These are phyloP conservation scores for Coniferiporia sulphurascens DNA, from an alignment of 1,284 basidiomycete species.

Conservation along the genomic window DNA sequence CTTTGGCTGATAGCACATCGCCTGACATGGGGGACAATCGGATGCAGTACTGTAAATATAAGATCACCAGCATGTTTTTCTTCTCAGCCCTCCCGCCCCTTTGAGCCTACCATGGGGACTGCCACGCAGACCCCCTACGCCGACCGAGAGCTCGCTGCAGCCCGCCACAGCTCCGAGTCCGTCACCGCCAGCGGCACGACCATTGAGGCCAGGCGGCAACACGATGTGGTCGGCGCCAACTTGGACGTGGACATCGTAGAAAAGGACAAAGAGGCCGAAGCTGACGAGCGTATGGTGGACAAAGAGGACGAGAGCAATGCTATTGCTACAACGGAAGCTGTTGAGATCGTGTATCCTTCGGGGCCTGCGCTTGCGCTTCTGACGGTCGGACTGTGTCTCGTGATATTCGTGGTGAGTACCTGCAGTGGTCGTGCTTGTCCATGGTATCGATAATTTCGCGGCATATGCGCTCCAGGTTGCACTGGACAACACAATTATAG, in stretches of 20 bases:
- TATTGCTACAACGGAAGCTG: not conserved
- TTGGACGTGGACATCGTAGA: not conserved
- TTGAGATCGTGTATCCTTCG: constrained; percentile 11
- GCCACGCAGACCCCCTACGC: too few relatives aligned
- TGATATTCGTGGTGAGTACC: constrained; percentile 17
- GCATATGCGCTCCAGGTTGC: constrained; percentile 19
- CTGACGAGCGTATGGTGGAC: not conserved
- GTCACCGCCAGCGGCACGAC: too few relatives aligned
- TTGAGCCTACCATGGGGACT: too few relatives aligned
- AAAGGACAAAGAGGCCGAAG: not conserved
- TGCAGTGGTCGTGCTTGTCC: too few relatives aligned
- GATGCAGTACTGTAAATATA: too few relatives aligned
- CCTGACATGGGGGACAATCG: too few relatives aligned
- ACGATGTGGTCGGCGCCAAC: not conserved
- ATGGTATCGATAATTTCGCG: not conserved
- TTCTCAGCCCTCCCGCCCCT: too few relatives aligned
- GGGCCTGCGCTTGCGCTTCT: constrained; percentile 6
- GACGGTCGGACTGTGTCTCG: constrained; percentile 16
- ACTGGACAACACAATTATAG: constrained; percentile 36
- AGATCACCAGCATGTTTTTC: too few relatives aligned
- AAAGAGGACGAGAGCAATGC: not conserved
- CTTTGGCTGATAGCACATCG: too few relatives aligned
- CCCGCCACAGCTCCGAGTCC: too few relatives aligned
- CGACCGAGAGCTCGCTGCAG: too few relatives aligned
- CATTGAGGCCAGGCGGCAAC: not conserved